Percentiles rank a stretch among this genome's conserved stretches.
Evolutionary conservation across 2,329 filamentous ascomycete genomes (phyloP).

Genomic region (Aspergillus tubingensis): DNA sequence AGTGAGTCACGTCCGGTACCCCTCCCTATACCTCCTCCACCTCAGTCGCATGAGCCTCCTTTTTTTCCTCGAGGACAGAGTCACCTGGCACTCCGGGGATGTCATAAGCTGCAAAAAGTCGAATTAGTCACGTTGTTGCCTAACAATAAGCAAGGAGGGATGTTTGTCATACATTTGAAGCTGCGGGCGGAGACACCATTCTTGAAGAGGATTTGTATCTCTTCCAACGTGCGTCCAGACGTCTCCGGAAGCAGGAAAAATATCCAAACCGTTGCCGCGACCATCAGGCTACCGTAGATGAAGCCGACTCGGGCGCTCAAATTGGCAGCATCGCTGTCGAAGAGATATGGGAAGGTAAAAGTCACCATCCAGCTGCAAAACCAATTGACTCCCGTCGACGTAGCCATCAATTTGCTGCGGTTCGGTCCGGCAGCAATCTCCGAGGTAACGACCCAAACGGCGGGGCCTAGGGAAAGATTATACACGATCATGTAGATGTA

Average conservation of each 20-base stretch:
- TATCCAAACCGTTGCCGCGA: slow-evolving; percentile 23
- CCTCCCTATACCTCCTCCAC: background rate
- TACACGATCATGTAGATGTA: slow-evolving; percentile 17
- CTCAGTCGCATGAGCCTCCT: slow-evolving; percentile 1
- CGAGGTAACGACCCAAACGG: slow-evolving; percentile 14
- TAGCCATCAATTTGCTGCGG: slow-evolving; percentile 13
- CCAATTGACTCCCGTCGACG: slow-evolving; percentile 12
- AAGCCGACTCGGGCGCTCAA: slow-evolving; percentile 33
- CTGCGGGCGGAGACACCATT: slow-evolving; percentile 20
- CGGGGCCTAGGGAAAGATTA: slow-evolving; percentile 14
- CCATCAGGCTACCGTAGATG: slow-evolving; percentile 28
- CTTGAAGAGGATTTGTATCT: slow-evolving; percentile 37
- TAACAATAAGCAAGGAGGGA: background rate
- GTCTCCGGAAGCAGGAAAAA: slow-evolving; percentile 31
- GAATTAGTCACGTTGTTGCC: background rate
- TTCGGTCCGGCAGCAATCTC: slow-evolving; percentile 13
- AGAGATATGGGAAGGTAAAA: slow-evolving; percentile 16
- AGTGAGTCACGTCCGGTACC: background rate
- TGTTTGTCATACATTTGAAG: slow-evolving; percentile 7
- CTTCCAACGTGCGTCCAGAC: slow-evolving; percentile 28
- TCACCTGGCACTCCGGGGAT: background rate
- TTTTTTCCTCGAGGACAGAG: background rate
- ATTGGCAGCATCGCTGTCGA: slow-evolving; percentile 20
- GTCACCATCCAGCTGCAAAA: slow-evolving; percentile 15
- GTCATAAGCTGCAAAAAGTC: background rate